Base-by-base conservation (phyloP, 495 filamentous ascomycete genomes). In the Neurospora hispaniola region DNA sequence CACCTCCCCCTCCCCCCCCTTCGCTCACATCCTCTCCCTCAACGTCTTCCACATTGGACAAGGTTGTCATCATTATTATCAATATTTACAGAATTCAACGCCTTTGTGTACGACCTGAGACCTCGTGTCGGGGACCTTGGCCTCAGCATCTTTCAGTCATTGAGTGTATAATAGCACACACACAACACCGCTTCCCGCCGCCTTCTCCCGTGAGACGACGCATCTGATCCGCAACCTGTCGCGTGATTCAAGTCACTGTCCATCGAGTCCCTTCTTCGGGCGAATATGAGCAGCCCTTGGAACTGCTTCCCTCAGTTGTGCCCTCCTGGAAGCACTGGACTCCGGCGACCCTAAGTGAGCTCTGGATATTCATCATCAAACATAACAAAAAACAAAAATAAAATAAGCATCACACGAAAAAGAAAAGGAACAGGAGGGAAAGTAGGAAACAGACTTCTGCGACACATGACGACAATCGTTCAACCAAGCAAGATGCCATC, bases 271-370 rank as follows among this genome's bases (percentile, higher is more conserved):
- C 71, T 39, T 31, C 39, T 40, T 18, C 44, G 71, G 72, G 70
- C 73, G 73, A 78, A 80, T 78, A 81, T 81, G 80, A 81, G 77
- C 77, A 81, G 78, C 74, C 77, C 76, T 72, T 70, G 77, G 73
- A 48, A 70, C 76, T 79, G 75, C 76, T 79, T 72, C 71, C 40
- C 70, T 77, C 74, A 76, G 74, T 48, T 75, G 77, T 79, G 78
- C 76, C 76, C 73, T 72, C 71, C 76, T 74, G 78, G 78, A 78
- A 78, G 78, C 74, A 76, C 75, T 66, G 74, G 76, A 74, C 77
- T 75, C 76, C 76, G 73, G 71, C 80, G 75, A 40, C 78, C 76
- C 68, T 81, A 77, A 81, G 77, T 54, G 41, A 69, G 41, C 59
- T 4, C 46, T 20, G 18, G 40, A 44, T 73, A 66, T 66, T 41